Evolutionary conservation across 2,329 filamentous ascomycete genomes (phyloP).

Genomic region (Cladosporium cucumerinum): DNA sequence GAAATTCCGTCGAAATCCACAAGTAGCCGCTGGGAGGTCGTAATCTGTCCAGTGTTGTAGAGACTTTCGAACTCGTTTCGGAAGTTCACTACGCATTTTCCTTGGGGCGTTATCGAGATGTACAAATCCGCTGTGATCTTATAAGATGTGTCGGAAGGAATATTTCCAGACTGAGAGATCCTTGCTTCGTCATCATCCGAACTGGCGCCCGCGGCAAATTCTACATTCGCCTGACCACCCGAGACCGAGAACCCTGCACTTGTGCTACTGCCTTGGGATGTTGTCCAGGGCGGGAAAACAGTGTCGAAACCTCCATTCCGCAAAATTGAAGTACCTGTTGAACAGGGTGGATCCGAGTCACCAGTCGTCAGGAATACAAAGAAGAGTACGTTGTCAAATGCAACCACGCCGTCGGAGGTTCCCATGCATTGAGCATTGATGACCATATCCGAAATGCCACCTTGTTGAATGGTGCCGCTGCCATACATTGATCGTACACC

Average conservation of each 20-base stretch:
- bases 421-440: background rate
- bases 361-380: background rate
- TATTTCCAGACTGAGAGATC: background rate
- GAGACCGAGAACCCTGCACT: background rate
- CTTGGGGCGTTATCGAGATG: background rate
- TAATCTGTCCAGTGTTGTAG: conserved; percentile 4
- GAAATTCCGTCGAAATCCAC: background rate
- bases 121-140: background rate
- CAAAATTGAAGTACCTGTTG: background rate
- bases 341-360: background rate
- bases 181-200: background rate
- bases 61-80: conserved; percentile 1
- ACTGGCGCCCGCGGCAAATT: background rate
- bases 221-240: background rate
- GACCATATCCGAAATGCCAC: background rate
- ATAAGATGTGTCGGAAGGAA: background rate
- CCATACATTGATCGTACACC: background rate
- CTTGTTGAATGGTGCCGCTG: conserved; percentile 1
- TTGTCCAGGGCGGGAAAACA: background rate
- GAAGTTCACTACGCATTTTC: background rate
- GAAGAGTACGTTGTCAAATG: conserved; percentile 5
- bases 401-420: background rate
- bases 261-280: background rate
- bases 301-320: conserved; percentile 7
- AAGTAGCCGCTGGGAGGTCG: background rate